Evolutionary conservation across 139 green algal species (phyloP), one percentile per base, ranked within the genome.

Genomic region (Chlamydomonas urium): DNA sequence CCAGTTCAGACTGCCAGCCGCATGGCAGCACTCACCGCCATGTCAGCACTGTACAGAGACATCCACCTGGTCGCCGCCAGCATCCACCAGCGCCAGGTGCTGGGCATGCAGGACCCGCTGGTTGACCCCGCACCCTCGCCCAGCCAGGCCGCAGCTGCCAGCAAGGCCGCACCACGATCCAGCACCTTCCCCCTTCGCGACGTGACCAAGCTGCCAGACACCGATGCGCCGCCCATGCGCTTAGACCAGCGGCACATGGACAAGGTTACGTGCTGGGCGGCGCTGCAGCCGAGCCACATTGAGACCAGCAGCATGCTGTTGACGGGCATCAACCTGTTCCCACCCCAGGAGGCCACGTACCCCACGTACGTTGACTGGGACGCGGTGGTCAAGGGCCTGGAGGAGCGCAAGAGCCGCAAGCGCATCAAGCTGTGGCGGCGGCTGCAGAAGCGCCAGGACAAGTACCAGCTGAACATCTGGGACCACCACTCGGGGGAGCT

Each of bases 401-500:
- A 59, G 4, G 37, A 76, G 57, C 78, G 72, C 65, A 65, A 47
- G 23, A 74, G 57, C 65, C 58, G 70, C 42, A 75, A 75, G 78
- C 69, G 73, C 26, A 47, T 84, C 45, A 45, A 42, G 14, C 47
- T 76, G 65, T 3, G 72, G 47, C 26, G 57, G 1, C 47, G 50
- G 57, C 23, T 75, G 35, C 6, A 23, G 38, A 28, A 36, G 1
- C 19, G 26, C 29, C 78, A 84, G 69, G 78, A 84, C 70, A 84
- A 80, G 69, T 84, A 84, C 65, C 78, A 84, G 65, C 60, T 84
- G 4, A 75, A 80, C 47, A 77, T 73, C 19, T 84, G 78, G 78
- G 65, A 84, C 19, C 78, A 84, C 53, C 37, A 72, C 47, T 2
- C 61, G 14, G 72, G 72, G 1, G 65, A 77, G n/a, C n/a, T n/a